phyloP scores from a whole-genome alignment of 2,329 filamentous ascomycete genomes.

The Drechslerella dactyloides region DNA sequence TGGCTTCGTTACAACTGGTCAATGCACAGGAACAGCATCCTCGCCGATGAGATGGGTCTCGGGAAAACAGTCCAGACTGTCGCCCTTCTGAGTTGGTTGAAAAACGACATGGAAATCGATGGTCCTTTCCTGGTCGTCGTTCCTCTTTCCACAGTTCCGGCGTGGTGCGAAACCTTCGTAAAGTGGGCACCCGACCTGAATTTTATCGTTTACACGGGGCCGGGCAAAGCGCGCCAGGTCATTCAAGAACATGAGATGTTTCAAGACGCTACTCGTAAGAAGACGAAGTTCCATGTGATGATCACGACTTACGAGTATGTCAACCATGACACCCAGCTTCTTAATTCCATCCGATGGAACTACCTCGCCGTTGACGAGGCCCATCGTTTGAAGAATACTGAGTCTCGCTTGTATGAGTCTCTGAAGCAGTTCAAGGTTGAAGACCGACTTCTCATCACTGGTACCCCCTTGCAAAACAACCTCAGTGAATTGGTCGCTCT shows the following conservation, averaged over 20 bases:
- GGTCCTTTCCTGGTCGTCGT: constrained; percentile 97
- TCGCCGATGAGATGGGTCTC: constrained; percentile 98
- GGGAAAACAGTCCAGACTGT: constrained; percentile 98
- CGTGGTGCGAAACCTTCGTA: constrained; percentile 98
- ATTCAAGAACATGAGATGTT: constrained; percentile 91
- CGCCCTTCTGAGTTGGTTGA: constrained; percentile 91
- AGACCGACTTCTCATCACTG: constrained; percentile 89
- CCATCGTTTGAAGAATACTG: constrained; percentile 93
- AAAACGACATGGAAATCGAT: constrained; percentile 85
- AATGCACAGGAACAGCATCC: constrained; percentile 89
- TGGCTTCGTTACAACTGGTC: constrained; percentile 97
- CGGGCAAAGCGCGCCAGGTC: constrained; percentile 80
- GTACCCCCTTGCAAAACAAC: constrained; percentile 97
- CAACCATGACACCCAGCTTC: constrained; percentile 79
- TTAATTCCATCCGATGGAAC: constrained; percentile 95
- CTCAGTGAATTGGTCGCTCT: constrained; percentile 88
- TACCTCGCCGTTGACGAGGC: constrained; percentile 96
- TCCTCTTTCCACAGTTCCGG: constrained; percentile 92
- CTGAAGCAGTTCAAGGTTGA: constrained; percentile 85
- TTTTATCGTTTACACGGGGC: constrained; percentile 95
- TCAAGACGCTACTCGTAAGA: constrained; percentile 81
- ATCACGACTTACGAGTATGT: constrained; percentile 98
- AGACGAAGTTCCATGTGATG: constrained; percentile 95
- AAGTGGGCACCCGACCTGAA: constrained; percentile 95
- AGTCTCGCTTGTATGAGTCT: constrained; percentile 88